These are phyloP conservation scores for Scutellaria minor DNA, from an alignment of 257 asterid species.

Conservation along the genomic window DNA sequence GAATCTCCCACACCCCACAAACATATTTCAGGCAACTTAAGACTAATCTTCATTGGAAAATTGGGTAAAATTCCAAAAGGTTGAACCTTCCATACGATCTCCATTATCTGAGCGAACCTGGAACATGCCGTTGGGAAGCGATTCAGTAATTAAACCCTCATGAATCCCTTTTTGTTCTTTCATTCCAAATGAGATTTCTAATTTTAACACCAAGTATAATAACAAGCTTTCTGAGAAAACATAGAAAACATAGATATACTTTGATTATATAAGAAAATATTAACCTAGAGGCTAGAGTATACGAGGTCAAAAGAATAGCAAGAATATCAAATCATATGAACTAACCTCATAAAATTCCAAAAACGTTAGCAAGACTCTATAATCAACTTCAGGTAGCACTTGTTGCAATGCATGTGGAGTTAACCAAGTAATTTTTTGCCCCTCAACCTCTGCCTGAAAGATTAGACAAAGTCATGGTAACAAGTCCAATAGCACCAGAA, in stretches of 20 bases:
- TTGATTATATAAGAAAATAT: not conserved
- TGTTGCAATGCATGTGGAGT: slow-evolving; percentile 98
- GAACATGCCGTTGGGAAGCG: too few relatives aligned
- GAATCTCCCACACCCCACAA: slow-evolving; percentile 1
- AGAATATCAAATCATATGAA: slow-evolving; percentile 8
- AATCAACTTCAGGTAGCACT: slow-evolving; percentile 96
- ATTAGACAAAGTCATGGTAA: not conserved
- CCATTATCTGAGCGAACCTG: too few relatives aligned
- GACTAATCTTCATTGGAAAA: slow-evolving; percentile 2
- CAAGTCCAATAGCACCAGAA: slow-evolving; percentile 21
- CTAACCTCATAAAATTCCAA: slow-evolving; percentile 90
- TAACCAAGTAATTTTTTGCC: slow-evolving; percentile 95
- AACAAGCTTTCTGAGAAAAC: not conserved
- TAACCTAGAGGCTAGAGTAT: not conserved
- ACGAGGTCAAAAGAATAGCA: slow-evolving; percentile 2
- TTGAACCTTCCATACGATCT: not conserved
- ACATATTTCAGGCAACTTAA: not conserved
- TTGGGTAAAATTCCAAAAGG: not conserved
- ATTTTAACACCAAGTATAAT: not conserved
- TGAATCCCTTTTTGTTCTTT: too few relatives aligned
- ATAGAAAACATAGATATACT: not conserved
- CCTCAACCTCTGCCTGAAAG: slow-evolving; percentile 86
- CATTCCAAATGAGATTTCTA: too few relatives aligned
- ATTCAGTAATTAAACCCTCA: too few relatives aligned
- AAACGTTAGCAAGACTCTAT: slow-evolving; percentile 82